Base-by-base conservation (phyloP, 1,139 yeast genomes). In the Ogataea hybrid region DNA sequence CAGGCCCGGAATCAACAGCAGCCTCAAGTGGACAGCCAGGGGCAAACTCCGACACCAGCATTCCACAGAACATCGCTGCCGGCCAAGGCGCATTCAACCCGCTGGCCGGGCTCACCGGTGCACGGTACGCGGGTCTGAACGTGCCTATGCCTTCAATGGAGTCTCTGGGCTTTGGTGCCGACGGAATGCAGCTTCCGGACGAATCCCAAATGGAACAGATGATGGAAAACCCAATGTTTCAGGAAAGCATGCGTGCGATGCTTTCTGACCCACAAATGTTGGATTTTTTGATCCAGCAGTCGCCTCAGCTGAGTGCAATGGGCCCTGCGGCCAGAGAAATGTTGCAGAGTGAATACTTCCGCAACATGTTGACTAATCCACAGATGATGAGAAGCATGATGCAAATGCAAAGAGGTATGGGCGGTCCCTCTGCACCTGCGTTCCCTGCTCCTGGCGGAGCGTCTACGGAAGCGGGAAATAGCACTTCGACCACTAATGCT, bases 61-160 rank as follows among this genome's bases (percentile, higher is more conserved):
- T 80, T 15, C 96, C 96, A 12, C 65, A 82, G 16, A 86, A 82
- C 58, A 74, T 92, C 46, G 80, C 96, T 3, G 78, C 97, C 2
- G 98, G 98, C 3, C 84, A 81, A 51, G 94, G 94, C 11, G 77
- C 95, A 0, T 87, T 84, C 63, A 88, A 92, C 63, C 95, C 96
- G 21, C 70, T 92, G 53, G 92, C 96, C 6, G 96, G 85, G 51
- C 70, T 92, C 54, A 90, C 97, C 0, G 94, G 96, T 32, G 97
- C 97, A 1, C 77, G 97, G 43, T 92, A 89, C 59, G 97, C 97
- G 2, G 98, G 98, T 1, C 83, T 81, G 54, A 65, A 68, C 38
- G 75, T 89, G 11, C 90, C 88, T 54, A 71, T 92, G 61, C 97
- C 98, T 3, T 77, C 87, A 2, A 77, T 87, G 84, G 62, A 59